A percentile compares a stretch with the other conserved stretches of the same genome.
These are phyloP conservation scores for Aspergillus brunneoviolaceus DNA, from an alignment of 2,329 filamentous ascomycete genomes.

Conservation along the genomic window DNA sequence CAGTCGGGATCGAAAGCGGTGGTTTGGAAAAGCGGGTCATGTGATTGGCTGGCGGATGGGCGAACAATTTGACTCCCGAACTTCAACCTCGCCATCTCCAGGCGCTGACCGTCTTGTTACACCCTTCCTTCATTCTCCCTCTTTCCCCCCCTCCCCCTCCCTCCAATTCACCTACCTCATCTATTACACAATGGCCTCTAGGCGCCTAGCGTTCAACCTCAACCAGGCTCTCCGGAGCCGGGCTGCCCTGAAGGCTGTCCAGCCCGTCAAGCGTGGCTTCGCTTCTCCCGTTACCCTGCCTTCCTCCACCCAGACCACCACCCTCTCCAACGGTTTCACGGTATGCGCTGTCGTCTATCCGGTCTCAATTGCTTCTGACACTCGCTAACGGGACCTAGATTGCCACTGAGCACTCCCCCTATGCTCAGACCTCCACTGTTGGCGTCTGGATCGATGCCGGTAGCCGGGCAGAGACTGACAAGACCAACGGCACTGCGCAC, in stretches of 20 bases:
- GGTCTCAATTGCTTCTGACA: conserved; percentile 23
- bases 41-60: conserved; percentile 44
- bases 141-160: conserved; percentile 52
- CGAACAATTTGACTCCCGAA: conserved; percentile 50
- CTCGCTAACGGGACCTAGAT: conserved; percentile 61
- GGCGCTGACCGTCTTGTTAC: conserved; percentile 25
- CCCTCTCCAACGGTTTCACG: conserved; percentile 95
- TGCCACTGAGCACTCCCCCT: conserved; percentile 96
- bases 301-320: conserved; percentile 91
- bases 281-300: conserved; percentile 74
- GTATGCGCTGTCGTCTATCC: conserved; percentile 52
- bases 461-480: conserved; percentile 94
- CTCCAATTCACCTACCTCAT: conserved; percentile 36
- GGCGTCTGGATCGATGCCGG: conserved; percentile 99
- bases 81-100: conserved; percentile 42
- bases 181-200: conserved; percentile 75
- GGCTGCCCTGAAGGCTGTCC: conserved; percentile 75
- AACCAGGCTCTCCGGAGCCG: conserved; percentile 86
- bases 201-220: conserved; percentile 94
- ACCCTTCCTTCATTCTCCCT: conserved; percentile 48
- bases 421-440: conserved; percentile 96
- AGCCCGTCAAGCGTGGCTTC: conserved; percentile 79
- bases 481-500: conserved; percentile 98
- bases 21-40: conserved; percentile 45
- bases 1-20: conserved; percentile 35